These are phyloP conservation scores for Takakia lepidozioides DNA, from an alignment of 225 moss, liverwort and hornwort genomes.

Conservation along the genomic window DNA sequence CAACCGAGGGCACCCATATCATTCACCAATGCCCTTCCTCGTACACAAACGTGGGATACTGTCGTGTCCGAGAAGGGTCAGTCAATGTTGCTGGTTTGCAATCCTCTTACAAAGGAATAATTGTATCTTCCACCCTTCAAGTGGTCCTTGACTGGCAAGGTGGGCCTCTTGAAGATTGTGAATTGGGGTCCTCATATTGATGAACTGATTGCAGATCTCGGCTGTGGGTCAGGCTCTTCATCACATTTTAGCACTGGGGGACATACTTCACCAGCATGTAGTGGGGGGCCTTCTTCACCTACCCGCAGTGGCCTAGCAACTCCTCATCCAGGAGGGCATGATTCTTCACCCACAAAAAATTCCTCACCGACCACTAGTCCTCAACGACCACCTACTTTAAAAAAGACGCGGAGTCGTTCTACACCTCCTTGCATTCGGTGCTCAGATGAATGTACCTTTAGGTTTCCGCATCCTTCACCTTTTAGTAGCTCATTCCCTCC, in stretches of 20 bases:
- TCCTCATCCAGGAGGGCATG: no score
- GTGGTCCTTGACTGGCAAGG: neutral
- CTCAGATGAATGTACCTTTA: neutral
- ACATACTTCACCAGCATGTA: neutral
- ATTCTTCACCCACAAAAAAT: no score
- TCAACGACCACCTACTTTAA: no score
- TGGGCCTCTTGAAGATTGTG: constrained; percentile 1
- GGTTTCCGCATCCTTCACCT: neutral
- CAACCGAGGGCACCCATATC: neutral
- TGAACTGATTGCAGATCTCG: constrained; percentile 6
- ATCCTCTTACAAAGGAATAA: constrained; percentile 7
- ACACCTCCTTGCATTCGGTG: constrained; percentile 3
- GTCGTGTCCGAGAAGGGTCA: constrained; percentile 1
- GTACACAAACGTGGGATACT: constrained; percentile 1
- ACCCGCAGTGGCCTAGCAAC: no score
- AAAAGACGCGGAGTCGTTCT: no score
- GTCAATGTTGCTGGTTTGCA: constrained; percentile 6
- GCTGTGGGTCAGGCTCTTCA: constrained; percentile 3
- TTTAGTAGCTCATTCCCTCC: constrained; percentile 1
- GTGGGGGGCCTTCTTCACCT: no score
- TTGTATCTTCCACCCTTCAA: constrained; percentile 4
- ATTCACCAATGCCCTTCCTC: neutral
- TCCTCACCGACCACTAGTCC: no score
- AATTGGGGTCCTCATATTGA: constrained; percentile 2
- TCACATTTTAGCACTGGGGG: neutral